Base-by-base conservation (phyloP, 1,284 basidiomycete species). In the Neotropicomus parvogracilis region DNA sequence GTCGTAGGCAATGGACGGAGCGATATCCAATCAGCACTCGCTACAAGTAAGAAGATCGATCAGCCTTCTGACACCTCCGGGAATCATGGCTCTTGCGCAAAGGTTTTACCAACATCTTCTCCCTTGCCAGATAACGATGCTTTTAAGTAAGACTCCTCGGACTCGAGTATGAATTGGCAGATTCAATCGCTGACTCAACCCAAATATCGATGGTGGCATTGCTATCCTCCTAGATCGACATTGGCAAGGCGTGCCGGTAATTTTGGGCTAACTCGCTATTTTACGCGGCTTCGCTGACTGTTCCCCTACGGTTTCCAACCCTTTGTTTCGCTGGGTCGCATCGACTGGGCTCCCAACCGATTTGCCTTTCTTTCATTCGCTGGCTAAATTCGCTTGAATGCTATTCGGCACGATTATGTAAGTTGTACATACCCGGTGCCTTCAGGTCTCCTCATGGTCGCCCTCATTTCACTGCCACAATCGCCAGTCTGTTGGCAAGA, bases 391-490 rank as follows among this genome's bases (percentile, higher is more conserved):
- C 20, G 16, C 21, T 17, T 35, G 11, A 9, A 27, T 10, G 9
- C 13, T n/a, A 20, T 31, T 29, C 46, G 35, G 34, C 3, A 12
- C 4, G 21, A 32, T 55, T 54, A 40, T 3, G 46, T 61, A 59
- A 54, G 49, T 29, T 5, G 5, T 24, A n/a, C 24, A 24, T 24
- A 28, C n/a, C 3, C 27, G 7, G 46, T 50, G 17, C 50, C 62
- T 50, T 46, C 36, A 21, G 48, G 40, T 33, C 24, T 50, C 62
- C 59, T 49, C 53, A 48, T 56, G 59, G 59, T 40, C 12, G 38
- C 48, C 57, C 46, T 37, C 46, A 26, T 44, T 50, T 48, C 59
- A 64, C 41, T 21, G 60, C 62, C 62, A 64, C 59, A 35, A 27
- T 40, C 48, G 47, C 14, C 49, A 49, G 27, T 27, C 42, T 20